phyloP scores from a whole-genome alignment of 352 stramenopile genomes.

The Globisporangium echinulatum region DNA sequence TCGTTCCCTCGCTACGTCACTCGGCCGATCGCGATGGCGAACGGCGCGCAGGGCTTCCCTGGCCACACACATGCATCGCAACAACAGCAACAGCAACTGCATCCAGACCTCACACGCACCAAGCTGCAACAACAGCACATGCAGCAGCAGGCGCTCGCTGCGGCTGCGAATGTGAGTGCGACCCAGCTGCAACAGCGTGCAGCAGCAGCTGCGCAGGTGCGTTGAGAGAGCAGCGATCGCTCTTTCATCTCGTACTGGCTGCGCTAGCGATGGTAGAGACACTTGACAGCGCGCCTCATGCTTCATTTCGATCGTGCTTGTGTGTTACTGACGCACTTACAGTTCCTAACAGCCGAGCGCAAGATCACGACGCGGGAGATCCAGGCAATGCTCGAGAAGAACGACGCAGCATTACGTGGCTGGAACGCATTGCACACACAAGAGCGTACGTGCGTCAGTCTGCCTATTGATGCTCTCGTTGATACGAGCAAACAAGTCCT shows the following conservation, averaged over 20 bases:
- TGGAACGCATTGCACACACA: conserved; percentile 73
- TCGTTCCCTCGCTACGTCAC: no score
- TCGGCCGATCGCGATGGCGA: neutral
- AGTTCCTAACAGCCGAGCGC: conserved; percentile 36
- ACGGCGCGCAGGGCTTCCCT: neutral
- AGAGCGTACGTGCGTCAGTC: conserved; percentile 39
- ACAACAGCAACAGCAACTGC: conserved; percentile 3
- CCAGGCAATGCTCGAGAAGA: conserved; percentile 83
- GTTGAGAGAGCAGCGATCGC: no score
- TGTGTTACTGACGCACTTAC: neutral
- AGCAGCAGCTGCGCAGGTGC: neutral
- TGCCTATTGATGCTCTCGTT: no score
- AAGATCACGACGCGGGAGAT: conserved; percentile 60
- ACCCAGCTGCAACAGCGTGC: conserved; percentile 1
- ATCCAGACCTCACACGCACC: neutral
- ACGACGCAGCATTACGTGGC: conserved; percentile 62
- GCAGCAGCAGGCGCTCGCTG: neutral
- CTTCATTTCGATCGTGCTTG: neutral
- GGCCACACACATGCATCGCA: neutral
- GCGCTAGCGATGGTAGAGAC: no score
- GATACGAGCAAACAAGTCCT: no score
- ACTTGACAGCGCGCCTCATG: no score
- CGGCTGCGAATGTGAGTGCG: neutral
- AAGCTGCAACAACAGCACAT: neutral
- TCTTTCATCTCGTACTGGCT: no score